Evolutionary conservation across 768 basidiomycete genomes (phyloP).

Genomic region (Tricholoma flavovirens): DNA sequence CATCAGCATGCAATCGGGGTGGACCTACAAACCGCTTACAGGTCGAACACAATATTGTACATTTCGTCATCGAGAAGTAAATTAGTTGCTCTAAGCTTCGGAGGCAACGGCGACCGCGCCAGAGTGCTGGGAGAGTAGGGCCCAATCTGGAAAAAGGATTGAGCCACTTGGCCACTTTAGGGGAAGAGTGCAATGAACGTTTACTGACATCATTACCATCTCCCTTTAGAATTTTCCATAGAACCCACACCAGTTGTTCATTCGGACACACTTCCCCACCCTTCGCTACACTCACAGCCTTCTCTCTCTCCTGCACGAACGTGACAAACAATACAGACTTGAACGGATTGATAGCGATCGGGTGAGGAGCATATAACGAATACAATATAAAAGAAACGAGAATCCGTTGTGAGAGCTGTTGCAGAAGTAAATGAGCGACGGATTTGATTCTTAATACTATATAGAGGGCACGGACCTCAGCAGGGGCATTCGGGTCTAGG

Average conservation of each 20-base stretch:
- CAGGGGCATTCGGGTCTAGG: slow-evolving; percentile 46
- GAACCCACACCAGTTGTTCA: slow-evolving; percentile 80
- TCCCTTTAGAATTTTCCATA: slow-evolving; percentile 82
- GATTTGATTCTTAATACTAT: background rate
- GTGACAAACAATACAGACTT: slow-evolving; percentile 64
- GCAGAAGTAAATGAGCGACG: background rate
- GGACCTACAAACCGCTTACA: slow-evolving; percentile 28
- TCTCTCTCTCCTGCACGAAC: slow-evolving; percentile 63
- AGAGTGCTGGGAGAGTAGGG: slow-evolving; percentile 74
- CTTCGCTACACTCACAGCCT: slow-evolving; percentile 47
- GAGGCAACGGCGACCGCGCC: slow-evolving; percentile 68
- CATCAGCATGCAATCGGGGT: background rate
- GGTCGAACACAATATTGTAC: slow-evolving; percentile 45
- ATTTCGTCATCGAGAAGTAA: slow-evolving; percentile 61
- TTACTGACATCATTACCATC: slow-evolving; percentile 71
- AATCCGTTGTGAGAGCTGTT: slow-evolving; percentile 65
- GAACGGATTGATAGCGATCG: slow-evolving; percentile 78
- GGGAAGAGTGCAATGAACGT: background rate
- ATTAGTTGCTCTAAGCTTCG: slow-evolving; percentile 69
- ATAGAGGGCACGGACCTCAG: slow-evolving; percentile 39
- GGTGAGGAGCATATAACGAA: slow-evolving; percentile 74
- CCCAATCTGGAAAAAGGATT: slow-evolving; percentile 50
- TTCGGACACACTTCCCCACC: slow-evolving; percentile 48
- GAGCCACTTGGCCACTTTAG: background rate
- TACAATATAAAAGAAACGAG: slow-evolving; percentile 76